Evolutionary conservation across 371 early-diverging fungal species (phyloP), one percentile per base, ranked within the genome.

Genomic region (Blakeslea trispora): DNA sequence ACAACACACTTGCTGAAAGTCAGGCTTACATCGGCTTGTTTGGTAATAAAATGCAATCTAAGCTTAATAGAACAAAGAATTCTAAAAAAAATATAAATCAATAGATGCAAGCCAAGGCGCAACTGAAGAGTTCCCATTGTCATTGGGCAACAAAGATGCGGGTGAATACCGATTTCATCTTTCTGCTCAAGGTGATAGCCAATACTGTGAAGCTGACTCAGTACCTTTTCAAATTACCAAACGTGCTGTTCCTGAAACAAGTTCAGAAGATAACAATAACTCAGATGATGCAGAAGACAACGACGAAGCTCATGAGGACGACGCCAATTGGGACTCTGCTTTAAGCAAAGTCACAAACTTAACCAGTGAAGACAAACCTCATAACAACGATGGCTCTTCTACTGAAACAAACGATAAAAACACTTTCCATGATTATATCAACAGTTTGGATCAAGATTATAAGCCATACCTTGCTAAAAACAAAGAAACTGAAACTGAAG

Each of bases 131-230:
- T 37, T 76, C 15, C 49, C 69, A 23, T 51, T 73, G 15, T n/a
- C 42, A 11, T 64, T 76, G 8, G 32, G 60, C 21, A 59, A 60
- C 6, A 52, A 60, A 39, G 43, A 62, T 14, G 57, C 61, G 40
- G 71, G 72, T 17, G 59, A 67, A 5, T 72, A 63, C 44, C 68
- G 70, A 53, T 59, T 66, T 51, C 70, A 72, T 22, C 57, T 75
- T 34, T 51, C 61, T 17, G 64, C 59, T 19, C 65, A 56, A 53
- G 57, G 56, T 34, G 56, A 48, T 14, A 45, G 28, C 21, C 45
- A 55, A 21, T 43, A 40, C 28, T 74, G 74, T 48, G 55, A 68
- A 42, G 41, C 50, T n/a, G 59, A 65, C 34, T 74, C 74, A 11
- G 50, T 40, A 19, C 13, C 60, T 1, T 74, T 74, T 42, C 49